These are phyloP conservation scores for Trichoderma simmonsii DNA, from an alignment of 2,329 filamentous ascomycete genomes.

Conservation along the genomic window DNA sequence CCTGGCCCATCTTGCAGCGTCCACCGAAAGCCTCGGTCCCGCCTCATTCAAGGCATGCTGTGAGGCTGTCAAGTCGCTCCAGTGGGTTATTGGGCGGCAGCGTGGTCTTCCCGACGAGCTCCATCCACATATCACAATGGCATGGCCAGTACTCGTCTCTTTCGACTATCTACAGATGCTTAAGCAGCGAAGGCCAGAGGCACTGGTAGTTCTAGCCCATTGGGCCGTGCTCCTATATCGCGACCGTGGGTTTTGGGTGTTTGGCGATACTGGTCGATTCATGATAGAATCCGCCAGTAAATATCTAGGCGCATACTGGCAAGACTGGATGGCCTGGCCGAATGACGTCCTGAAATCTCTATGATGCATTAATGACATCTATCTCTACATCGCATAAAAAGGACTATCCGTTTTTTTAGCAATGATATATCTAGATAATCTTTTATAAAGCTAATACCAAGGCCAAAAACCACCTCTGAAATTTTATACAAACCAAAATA, in stretches of 20 bases:
- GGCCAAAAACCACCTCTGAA: neutral
- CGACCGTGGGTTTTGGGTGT: neutral
- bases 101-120: neutral
- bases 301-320: neutral
- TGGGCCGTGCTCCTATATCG: neutral
- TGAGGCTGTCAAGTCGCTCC: neutral
- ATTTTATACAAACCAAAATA: neutral
- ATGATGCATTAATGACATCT: neutral
- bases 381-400: no score
- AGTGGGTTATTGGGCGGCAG: neutral
- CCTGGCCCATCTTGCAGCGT: neutral
- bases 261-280: neutral
- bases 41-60: neutral
- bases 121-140: neutral
- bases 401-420: no score
- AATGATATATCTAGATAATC: no score
- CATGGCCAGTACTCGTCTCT: neutral
- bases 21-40: neutral
- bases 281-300: neutral
- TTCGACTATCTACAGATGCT: neutral
- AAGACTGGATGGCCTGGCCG: neutral
- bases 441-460: no score
- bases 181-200: neutral
- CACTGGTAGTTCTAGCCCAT: neutral
- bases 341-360: neutral